Conservation (phyloP, 345 rosid genomes). For the Schrenkiella parvula region DNA sequence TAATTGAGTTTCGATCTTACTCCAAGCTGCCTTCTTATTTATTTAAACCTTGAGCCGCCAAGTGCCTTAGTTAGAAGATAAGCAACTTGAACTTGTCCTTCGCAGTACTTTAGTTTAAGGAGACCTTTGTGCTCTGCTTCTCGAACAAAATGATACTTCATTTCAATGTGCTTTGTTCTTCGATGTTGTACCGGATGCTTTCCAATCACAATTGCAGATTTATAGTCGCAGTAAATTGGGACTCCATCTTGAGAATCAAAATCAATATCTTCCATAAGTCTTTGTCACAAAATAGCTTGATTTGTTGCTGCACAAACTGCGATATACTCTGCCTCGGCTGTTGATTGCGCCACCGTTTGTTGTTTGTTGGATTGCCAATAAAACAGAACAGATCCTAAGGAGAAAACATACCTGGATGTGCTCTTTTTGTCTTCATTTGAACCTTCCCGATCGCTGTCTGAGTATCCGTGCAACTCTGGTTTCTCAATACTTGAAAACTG, state of each 20-base stretch:
- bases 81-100: background rate
- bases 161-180: slow-evolving; percentile 6
- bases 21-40: background rate
- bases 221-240: background rate
- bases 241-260: background rate
- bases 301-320: background rate
- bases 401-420: background rate
- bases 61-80: background rate
- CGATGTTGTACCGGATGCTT: background rate
- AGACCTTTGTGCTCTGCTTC: background rate
- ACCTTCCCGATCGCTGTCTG: background rate
- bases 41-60: background rate
- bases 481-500: background rate
- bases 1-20: background rate
- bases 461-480: background rate
- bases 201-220: background rate
- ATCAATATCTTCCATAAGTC: background rate
- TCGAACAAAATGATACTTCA: background rate
- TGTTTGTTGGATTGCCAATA: background rate
- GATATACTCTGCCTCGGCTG: background rate
- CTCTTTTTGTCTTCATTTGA: background rate
- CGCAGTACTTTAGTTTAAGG: background rate
- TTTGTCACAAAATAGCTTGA: background rate
- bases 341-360: background rate
- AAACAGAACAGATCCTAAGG: background rate